A percentile compares a stretch with the other conserved stretches of the same genome.
phyloP scores from a whole-genome alignment of 352 stramenopile species.

The Globisporangium mamillatum region DNA sequence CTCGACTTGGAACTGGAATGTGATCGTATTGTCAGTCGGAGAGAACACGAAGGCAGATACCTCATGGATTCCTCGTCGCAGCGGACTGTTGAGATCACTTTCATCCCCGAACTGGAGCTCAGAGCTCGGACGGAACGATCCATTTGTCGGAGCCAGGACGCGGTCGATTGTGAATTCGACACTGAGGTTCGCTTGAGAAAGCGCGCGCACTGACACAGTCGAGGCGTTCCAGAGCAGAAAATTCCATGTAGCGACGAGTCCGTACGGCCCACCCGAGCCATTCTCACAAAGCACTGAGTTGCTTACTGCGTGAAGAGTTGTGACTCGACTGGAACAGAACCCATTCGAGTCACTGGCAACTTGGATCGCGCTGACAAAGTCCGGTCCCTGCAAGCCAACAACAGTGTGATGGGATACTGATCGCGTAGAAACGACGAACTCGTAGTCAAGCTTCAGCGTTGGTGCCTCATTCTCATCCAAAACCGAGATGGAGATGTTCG shows the following conservation, averaged over 20 bases:
- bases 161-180: constrained; percentile 23
- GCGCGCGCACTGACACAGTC: constrained; percentile 16
- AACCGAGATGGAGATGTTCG: constrained; percentile 27
- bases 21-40: background rate
- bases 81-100: background rate
- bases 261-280: background rate
- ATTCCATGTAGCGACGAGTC: constrained; percentile 4
- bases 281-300: background rate
- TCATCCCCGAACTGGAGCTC: constrained; percentile 8
- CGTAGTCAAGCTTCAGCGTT: constrained; percentile 29
- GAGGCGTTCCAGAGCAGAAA: constrained; percentile 15
- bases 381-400: background rate
- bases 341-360: background rate
- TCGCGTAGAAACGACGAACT: constrained; percentile 2
- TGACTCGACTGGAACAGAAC: background rate
- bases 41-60: constrained; percentile 6
- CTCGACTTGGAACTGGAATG: constrained; percentile 9
- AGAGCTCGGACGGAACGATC: background rate
- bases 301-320: background rate
- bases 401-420: background rate
- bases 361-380: constrained; percentile 8
- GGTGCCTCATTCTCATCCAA: constrained; percentile 45
- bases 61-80: constrained; percentile 9
- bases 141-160: background rate
- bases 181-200: constrained; percentile 15